Conservation (phyloP, 2,329 filamentous ascomycete species). For the Penicillium sp. region DNA sequence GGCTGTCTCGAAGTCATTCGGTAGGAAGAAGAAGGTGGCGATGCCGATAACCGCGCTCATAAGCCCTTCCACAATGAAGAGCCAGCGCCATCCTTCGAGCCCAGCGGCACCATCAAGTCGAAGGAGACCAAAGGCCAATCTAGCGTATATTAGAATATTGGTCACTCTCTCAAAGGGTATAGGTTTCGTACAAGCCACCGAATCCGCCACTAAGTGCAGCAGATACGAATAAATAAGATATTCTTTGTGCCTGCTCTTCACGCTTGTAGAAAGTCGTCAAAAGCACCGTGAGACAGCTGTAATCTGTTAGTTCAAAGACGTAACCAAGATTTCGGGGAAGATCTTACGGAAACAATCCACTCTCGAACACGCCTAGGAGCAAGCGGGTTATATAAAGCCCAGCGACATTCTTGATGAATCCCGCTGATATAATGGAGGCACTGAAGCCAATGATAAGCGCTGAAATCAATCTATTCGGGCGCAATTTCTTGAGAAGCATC, state of each 20-base stretch:
- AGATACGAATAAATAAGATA: conserved; percentile 27
- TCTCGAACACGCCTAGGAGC: conserved; percentile 24
- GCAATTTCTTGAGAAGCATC: conserved; percentile 45
- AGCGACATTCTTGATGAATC: conserved; percentile 39
- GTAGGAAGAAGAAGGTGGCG: conserved; percentile 49
- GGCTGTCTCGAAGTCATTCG: conserved; percentile 48
- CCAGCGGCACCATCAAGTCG: conserved; percentile 48
- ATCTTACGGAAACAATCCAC: conserved; percentile 21
- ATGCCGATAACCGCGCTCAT: conserved; percentile 44
- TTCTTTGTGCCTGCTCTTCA: conserved; percentile 27
- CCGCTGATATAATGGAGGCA: conserved; percentile 44
- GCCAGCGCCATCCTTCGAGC: conserved; percentile 46
- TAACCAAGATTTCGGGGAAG: neutral
- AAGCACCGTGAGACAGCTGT: conserved; percentile 26
- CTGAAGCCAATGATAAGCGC: conserved; percentile 42
- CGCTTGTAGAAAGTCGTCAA: conserved; percentile 28
- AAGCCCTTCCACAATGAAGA: conserved; percentile 52
- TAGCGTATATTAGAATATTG: conserved; percentile 1
- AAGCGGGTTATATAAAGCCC: conserved; percentile 34
- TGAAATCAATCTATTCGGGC: conserved; percentile 33
- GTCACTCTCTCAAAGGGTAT: neutral
- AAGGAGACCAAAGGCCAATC: conserved; percentile 34
- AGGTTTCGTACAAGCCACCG: conserved; percentile 21
- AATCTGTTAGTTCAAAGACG: neutral
- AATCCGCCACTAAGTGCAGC: conserved; percentile 27